phyloP scores from a whole-genome alignment of 139 green algal genomes.

The Chara braunii region DNA sequence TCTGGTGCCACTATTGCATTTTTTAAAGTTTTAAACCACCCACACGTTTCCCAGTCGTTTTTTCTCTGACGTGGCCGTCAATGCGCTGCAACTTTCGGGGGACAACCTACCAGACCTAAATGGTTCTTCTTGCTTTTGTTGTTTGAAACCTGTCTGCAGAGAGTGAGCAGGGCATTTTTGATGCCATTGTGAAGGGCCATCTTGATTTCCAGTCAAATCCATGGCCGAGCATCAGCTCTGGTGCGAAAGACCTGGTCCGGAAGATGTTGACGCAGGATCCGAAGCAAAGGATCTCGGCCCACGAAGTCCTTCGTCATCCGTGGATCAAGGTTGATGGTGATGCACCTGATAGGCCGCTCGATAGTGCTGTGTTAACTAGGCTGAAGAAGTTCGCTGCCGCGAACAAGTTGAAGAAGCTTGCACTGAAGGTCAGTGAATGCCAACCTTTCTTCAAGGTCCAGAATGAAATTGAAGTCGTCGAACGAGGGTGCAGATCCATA shows the following conservation, averaged over 20 bases:
- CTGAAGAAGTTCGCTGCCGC: constrained; percentile 82
- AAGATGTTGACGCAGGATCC: constrained; percentile 66
- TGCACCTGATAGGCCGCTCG: constrained; percentile 64
- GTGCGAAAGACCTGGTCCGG: constrained; percentile 49
- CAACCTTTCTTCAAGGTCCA: too few relatives aligned
- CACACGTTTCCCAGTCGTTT: too few relatives aligned
- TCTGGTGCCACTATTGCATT: too few relatives aligned
- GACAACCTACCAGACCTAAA: too few relatives aligned
- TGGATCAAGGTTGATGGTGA: constrained; percentile 81
- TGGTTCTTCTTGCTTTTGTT: too few relatives aligned
- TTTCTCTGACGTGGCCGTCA: too few relatives aligned
- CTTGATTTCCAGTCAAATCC: constrained; percentile 65
- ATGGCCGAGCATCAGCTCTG: constrained; percentile 63
- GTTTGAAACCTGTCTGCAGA: too few relatives aligned
- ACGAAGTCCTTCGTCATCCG: constrained; percentile 75
- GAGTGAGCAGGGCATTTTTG: constrained; percentile 82
- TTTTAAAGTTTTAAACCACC: too few relatives aligned
- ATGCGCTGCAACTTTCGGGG: too few relatives aligned
- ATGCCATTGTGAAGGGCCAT: constrained; percentile 57
- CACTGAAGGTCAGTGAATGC: constrained; percentile 50
- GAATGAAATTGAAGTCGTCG: too few relatives aligned
- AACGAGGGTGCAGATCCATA: too few relatives aligned
- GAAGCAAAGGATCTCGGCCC: constrained; percentile 64
- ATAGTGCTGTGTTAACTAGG: constrained; percentile 72
- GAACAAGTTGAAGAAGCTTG: constrained; percentile 96